phyloP scores from a whole-genome alignment of 495 filamentous ascomycete genomes.

The Pyronema omphalodes region DNA sequence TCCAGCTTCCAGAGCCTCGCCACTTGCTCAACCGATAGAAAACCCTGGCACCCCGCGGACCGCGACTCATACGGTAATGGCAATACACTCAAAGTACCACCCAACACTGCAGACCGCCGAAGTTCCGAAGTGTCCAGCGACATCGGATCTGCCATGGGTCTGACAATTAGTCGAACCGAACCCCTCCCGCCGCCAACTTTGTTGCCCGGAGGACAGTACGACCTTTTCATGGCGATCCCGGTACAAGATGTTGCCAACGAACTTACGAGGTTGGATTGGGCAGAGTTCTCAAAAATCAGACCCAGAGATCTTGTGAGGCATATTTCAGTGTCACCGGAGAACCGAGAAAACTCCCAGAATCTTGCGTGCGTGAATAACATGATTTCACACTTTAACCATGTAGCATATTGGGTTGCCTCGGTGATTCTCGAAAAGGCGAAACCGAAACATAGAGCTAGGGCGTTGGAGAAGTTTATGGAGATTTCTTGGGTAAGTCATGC shows the following conservation, averaged over 20 bases:
- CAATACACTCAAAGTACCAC: neutral
- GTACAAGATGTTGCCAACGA: constrained; percentile 67
- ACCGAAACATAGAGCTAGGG: constrained; percentile 77
- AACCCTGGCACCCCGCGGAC: neutral
- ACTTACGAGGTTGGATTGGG: constrained; percentile 89
- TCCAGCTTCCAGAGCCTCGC: constrained; percentile 25
- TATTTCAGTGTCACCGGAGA: constrained; percentile 52
- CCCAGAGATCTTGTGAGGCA: constrained; percentile 84
- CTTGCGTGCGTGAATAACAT: constrained; percentile 78
- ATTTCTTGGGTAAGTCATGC: constrained; percentile 39
- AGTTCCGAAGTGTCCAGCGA: neutral
- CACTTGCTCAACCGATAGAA: constrained; percentile 24
- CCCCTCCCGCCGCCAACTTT: neutral
- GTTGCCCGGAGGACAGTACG: constrained; percentile 12
- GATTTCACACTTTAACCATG: constrained; percentile 89
- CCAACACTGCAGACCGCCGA: neutral
- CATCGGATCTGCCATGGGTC: constrained; percentile 2
- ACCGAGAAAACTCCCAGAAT: constrained; percentile 59
- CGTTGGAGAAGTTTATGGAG: constrained; percentile 85
- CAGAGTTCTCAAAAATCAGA: constrained; percentile 91
- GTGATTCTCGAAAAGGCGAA: constrained; percentile 88
- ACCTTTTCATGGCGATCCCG: constrained; percentile 22
- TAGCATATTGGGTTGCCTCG: constrained; percentile 79
- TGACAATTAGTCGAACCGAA: neutral
- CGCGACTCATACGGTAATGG: neutral